Percentiles rank a stretch among this genome's conserved stretches.
phyloP scores from a whole-genome alignment of 805 yeast species.

The Myxozyma neotropica region DNA sequence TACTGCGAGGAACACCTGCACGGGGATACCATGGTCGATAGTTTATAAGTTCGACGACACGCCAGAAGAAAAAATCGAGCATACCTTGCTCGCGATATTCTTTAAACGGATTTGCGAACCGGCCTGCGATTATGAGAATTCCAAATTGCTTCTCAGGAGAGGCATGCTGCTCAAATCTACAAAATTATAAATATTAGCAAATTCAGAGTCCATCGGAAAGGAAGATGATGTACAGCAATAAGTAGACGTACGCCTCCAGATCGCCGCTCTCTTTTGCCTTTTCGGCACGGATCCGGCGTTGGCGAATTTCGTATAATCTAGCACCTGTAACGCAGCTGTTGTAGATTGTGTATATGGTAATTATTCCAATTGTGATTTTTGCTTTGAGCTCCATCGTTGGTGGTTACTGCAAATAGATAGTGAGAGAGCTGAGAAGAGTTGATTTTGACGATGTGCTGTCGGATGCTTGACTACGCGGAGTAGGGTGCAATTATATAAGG shows the following conservation, averaged over 20 bases:
- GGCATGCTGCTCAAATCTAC: conserved; percentile 17
- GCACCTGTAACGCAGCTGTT: conserved; percentile 18
- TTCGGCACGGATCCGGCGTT: conserved; percentile 19
- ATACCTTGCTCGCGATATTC: conserved; percentile 90
- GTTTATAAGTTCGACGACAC: conserved; percentile 71
- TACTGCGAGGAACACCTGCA: conserved; percentile 59
- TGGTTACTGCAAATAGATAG: neutral
- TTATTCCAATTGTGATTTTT: conserved; percentile 14
- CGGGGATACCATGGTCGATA: conserved; percentile 48
- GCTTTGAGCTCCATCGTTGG: conserved; percentile 12
- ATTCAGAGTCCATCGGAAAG: neutral
- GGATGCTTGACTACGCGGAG: no score
- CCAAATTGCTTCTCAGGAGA: conserved; percentile 31
- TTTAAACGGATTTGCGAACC: conserved; percentile 86
- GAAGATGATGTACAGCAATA: neutral
- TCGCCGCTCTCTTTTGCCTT: conserved; percentile 18
- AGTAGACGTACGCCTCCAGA: conserved; percentile 16
- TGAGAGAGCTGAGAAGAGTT: neutral
- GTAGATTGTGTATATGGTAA: conserved; percentile 22
- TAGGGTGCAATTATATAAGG: no score
- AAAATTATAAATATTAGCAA: neutral
- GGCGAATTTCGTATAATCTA: conserved; percentile 17
- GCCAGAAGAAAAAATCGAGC: conserved; percentile 76
- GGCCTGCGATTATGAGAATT: conserved; percentile 51
- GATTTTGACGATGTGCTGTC: no score